Evolutionary conservation across 306 rosid genomes (phyloP), one percentile per base, ranked within the genome.

Genomic region (Lathyrus sativus): DNA sequence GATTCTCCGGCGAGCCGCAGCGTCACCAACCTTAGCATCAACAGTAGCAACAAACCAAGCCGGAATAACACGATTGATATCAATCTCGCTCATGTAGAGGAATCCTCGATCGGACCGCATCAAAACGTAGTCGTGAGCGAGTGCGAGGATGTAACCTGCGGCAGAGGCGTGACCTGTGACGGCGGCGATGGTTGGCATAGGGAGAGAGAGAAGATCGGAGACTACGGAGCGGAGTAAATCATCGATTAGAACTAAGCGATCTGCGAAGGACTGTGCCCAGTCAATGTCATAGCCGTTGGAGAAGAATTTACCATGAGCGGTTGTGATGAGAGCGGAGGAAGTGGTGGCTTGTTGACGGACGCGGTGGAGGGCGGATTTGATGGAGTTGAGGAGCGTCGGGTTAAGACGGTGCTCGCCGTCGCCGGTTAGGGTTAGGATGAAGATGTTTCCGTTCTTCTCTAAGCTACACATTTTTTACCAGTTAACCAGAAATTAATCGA

Each of bases 61-160:
- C 51, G 96, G 90, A 46, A 88, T 17, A 11, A 80, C 74, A 4
- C 46, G 86, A 1, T 69, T 62, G 70, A 92, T 88, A 42, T 93
- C 96, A 28, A 88, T 81, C 73, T 92, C 98, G 78, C 96, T 92
- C 98, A 86, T 85, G 84, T 88, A 92, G 46, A 89, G 76, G 24
- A 92, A 88, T 0, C 96, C 96, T 4, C 91, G 26, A 67, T 92
- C 98, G 7, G 73, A 73, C 61, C 90, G 79, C 96, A 90, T 88
- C 38, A 85, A 65, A 11, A 89, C 13, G 71, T 88, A 86, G 72
- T 92, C 96, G 68, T 92, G 96, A 45, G 88, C 45, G 62, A 90
- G 71, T 10, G 96, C 96, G 28, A 92, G 57, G 19, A 65, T 26
- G 71, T 74, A 79, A 0, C 98, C 98, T 19, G 86, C 91, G 37